phyloP scores from a whole-genome alignment of 1,284 basidiomycete genomes.

The Fomitiporia mediterranea region DNA sequence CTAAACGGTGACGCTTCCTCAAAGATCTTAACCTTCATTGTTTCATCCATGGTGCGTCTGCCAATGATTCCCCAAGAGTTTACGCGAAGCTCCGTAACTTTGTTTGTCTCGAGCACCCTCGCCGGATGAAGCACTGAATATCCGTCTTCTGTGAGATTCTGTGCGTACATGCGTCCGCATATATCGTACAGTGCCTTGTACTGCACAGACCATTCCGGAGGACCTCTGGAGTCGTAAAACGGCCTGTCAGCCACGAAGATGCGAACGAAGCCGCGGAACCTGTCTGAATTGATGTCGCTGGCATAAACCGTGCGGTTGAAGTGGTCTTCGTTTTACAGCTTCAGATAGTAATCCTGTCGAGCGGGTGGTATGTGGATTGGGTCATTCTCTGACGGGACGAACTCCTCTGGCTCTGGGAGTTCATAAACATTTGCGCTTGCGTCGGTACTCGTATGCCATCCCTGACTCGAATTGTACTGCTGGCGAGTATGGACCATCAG shows the following conservation, averaged over 20 bases:
- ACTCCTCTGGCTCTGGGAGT: no score
- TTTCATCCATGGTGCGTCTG: background rate
- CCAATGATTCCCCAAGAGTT: background rate
- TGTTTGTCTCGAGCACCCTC: background rate
- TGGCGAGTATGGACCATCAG: no score
- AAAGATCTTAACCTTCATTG: background rate
- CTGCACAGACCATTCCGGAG: background rate
- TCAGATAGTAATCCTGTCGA: background rate
- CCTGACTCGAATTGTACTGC: no score
- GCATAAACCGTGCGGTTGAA: background rate
- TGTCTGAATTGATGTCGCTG: background rate
- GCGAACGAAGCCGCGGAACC: conserved; percentile 6
- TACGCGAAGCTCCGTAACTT: background rate
- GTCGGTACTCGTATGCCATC: no score
- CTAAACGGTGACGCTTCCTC: conserved; percentile 2
- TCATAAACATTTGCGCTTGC: no score
- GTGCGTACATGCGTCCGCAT: background rate
- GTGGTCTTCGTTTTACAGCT: background rate
- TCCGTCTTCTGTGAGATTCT: background rate
- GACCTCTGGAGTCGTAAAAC: conserved; percentile 2
- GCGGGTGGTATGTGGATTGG: background rate
- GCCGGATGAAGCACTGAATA: background rate
- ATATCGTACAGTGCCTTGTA: conserved; percentile 3
- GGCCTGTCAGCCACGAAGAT: background rate
- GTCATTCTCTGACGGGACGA: background rate